phyloP scores from a whole-genome alignment of 441 rosid genomes.

The Metrosideros polymorpha region DNA sequence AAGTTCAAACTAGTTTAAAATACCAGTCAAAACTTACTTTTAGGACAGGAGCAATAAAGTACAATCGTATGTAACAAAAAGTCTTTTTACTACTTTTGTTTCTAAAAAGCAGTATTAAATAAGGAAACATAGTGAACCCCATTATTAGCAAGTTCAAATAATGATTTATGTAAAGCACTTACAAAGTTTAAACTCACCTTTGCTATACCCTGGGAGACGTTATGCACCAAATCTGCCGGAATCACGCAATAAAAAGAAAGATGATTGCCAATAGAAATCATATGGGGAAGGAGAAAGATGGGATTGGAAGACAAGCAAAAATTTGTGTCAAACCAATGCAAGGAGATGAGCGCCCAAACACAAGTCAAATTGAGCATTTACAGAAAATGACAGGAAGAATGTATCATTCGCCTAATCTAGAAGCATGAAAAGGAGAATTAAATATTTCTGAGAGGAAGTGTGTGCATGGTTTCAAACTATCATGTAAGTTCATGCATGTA shows the following conservation, averaged over 20 bases:
- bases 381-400: not conserved
- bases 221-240: slow-evolving; percentile 47
- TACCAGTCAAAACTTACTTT: not conserved
- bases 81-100: not conserved
- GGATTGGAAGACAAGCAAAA: not conserved
- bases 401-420: not conserved
- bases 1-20: not conserved
- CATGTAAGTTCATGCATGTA: not conserved
- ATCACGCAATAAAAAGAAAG: not conserved
- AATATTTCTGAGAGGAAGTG: not conserved
- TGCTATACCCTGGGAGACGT: slow-evolving; percentile 45
- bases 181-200: slow-evolving; percentile 48
- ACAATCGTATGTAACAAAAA: not conserved
- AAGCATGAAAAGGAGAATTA: not conserved
- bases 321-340: not conserved
- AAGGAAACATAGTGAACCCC: not conserved
- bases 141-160: not conserved
- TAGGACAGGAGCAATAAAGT: not conserved
- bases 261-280: not conserved
- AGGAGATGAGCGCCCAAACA: not conserved
- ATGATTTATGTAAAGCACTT: not conserved
- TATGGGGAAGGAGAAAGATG: not conserved
- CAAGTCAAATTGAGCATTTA: not conserved
- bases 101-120: not conserved
- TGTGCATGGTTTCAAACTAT: not conserved